A percentile compares a stretch with the other conserved stretches of the same genome.
These are phyloP conservation scores for Solanum hybrid DNA, from an alignment of 305 asterid species.

Conservation along the genomic window DNA sequence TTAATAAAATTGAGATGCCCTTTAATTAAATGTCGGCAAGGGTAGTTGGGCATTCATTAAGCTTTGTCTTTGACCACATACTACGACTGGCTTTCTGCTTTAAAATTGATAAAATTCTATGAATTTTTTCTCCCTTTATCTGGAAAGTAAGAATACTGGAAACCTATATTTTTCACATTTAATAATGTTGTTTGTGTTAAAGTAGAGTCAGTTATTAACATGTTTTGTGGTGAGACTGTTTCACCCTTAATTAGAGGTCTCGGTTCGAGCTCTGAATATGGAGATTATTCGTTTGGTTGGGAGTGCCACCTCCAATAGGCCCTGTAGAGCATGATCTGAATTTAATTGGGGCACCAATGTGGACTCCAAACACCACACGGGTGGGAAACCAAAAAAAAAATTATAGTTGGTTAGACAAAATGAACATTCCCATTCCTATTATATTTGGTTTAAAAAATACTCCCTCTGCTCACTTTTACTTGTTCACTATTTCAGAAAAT, in stretches of 20 bases:
- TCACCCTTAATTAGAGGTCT: too few species aligned
- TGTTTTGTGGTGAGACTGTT: too few species aligned
- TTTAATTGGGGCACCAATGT: too few species aligned
- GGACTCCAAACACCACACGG: background rate
- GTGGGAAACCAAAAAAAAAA: background rate
- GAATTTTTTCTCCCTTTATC: background rate
- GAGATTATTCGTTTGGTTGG: background rate
- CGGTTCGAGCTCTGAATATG: too few species aligned
- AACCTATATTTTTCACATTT: background rate
- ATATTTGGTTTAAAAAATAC: background rate
- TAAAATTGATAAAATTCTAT: background rate
- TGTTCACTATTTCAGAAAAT: background rate
- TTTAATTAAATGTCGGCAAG: background rate
- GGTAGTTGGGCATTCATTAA: background rate
- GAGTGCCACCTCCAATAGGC: background rate
- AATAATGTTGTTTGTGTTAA: background rate
- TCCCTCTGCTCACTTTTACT: background rate
- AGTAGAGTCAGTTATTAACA: background rate
- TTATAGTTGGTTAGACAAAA: background rate
- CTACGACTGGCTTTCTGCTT: background rate
- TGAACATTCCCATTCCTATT: background rate
- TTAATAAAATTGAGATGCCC: background rate
- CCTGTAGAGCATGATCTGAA: accelerated
- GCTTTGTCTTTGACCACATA: background rate
- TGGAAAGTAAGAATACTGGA: background rate